Base-by-base conservation (phyloP, 2,329 filamentous ascomycete genomes). In the Metarhizium sp. region DNA sequence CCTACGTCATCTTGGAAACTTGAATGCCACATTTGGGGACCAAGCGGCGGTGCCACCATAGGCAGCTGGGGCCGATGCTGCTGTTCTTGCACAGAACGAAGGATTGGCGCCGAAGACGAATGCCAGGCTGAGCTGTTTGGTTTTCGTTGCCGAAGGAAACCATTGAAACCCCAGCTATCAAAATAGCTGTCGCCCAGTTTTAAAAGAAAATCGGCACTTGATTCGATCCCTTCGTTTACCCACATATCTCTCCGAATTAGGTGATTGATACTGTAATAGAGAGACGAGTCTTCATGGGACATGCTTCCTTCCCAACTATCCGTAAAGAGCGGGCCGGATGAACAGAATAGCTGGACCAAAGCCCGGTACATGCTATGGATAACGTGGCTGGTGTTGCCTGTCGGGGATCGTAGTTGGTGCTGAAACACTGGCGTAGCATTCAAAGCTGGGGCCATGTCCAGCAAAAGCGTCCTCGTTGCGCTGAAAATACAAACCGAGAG, bases 401-500 rank as follows among this genome's bases (percentile, higher is more conserved):
- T 32, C 4, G 51, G 29, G 10, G 40, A 29, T 6, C 16, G 34
- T 10, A 43, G 16, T 36, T 55, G 51, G 32, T 54, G 53, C 49
- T 51, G 55, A n/a, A 40, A 48, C 14, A 34, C 11, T 6, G 43
- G 42, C 14, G 42, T 48, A 8, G 43, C 14, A n/a, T 14, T 29
- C 14, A 45, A 46, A 8, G 49, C n/a, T 20, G 38, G 60, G 53
- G 40, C 57, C 50, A 78, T 68, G 55, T 81, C 77, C 16, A 76
- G 68, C 5, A 82, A 66, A 2, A 84, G 71, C 1, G 78, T 78
- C 51, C 76, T 75, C 20, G 78, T 73, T 32, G 79, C 70, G 62
- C 79, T 82, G 61, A 84, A 81, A n/a, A 84, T 76, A 63, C 80
- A 82, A 18, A 84, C 65, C 13, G 80, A 76, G 51, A 79, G 69